Evolutionary conservation across 768 basidiomycete species (phyloP), one percentile per base, ranked within the genome.

Genomic region (Tricholoma saponaceum): DNA sequence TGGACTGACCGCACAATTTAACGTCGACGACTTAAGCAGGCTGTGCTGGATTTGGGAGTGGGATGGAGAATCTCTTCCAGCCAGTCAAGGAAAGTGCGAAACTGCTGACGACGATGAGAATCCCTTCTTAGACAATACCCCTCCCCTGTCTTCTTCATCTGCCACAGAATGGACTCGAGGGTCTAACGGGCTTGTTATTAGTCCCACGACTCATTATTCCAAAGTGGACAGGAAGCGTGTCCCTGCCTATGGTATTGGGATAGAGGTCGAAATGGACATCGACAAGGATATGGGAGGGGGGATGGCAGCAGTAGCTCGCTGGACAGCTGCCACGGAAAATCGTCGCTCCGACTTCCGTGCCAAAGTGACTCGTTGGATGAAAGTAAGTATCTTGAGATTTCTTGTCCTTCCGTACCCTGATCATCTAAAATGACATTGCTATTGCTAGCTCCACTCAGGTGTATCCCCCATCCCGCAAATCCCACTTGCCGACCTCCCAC

Each of bases 21-120:
- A 81, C 30, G 60, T 84, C n/a, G 81, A 86, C 51, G 91, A 92
- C 64, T 75, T 93, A 47, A 82, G 76, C 56, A 79, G 87, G 58
- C 79, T 94, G 18, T 92, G 91, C 71, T 93, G 92, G 91, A 58
- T 93, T 14, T 92, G 92, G 90, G 92, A 93, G 68, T 94, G 92
- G 92, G 85, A 91, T 65, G 79, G 81, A 5, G 70, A 79, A 44
- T 59, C 75, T 5, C 54, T 81, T 3, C 74, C 79, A 2, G 51
- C 57, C 7, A 18, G 57, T 5, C 52, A 66, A 1, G 55, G 50
- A 1, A 49, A 33, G 55, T 16, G 30, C 46, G 4, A 56, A 6
- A n/a, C 54, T 22, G 57, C 60, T 13, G 67, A 74, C 5, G 82
- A 83, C 12, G 88, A 89, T 13, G 81, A 87, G 5, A 91, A 91